Evolutionary conservation across 331 rosid genomes (phyloP).

Genomic region (Acacia concinna): DNA sequence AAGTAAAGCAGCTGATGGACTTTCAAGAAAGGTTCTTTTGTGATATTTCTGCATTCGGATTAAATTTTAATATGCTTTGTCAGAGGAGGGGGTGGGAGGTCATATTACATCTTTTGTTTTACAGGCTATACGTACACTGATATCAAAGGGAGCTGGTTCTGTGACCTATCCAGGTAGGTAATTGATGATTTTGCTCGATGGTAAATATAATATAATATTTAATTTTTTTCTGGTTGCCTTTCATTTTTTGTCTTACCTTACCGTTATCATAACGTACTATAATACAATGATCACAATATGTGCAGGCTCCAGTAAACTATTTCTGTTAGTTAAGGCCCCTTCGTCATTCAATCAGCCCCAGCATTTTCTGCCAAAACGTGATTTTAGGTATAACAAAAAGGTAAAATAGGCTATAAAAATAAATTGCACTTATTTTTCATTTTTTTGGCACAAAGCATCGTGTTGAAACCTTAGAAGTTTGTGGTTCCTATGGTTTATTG

Average conservation of each 20-base stretch:
- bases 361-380: conserved; percentile 94
- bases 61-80: conserved; percentile 20
- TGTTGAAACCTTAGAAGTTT: conserved; percentile 16
- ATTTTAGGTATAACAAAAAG: conserved; percentile 72
- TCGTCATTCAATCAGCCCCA: conserved; percentile 68
- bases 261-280: not conserved
- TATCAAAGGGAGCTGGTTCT: conserved; percentile 79
- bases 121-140: conserved; percentile 77
- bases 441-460: conserved; percentile 4
- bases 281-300: not conserved
- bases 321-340: conserved; percentile 81
- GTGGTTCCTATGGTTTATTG: conserved; percentile 27
- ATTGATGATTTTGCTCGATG: conserved; percentile 20
- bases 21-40: conserved; percentile 69
- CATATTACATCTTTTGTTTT: conserved; percentile 32
- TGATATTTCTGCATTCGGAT: conserved; percentile 16
- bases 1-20: conserved; percentile 66
- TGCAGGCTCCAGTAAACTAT: conserved; percentile 68
- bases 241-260: conserved; percentile 16
- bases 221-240: not conserved
- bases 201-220: too few relatives aligned
- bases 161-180: conserved; percentile 65
- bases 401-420: conserved; percentile 35
- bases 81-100: conserved; percentile 20
- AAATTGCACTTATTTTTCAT: not conserved